Evolutionary conservation across 768 basidiomycete species (phyloP).

Genomic region (Termitomyces sp.): DNA sequence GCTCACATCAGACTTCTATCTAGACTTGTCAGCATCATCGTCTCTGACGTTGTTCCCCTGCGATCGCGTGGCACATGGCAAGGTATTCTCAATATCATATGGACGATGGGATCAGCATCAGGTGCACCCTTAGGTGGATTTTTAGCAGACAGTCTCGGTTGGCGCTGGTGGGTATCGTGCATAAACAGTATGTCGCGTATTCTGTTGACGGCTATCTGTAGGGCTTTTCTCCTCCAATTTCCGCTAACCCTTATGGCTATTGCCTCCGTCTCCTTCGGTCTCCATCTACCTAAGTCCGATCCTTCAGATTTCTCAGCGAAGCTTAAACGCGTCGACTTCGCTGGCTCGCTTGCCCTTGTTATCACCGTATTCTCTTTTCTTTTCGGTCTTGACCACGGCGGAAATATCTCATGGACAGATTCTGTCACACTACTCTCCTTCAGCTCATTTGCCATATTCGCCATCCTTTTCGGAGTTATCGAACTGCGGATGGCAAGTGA

Average conservation of each 20-base stretch:
- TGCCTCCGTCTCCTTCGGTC: constrained; percentile 42
- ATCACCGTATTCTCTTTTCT: constrained; percentile 52
- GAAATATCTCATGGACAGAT: constrained; percentile 43
- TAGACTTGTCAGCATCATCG: constrained; percentile 57
- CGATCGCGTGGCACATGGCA: constrained; percentile 66
- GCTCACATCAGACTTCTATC: constrained; percentile 14
- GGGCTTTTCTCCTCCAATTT: constrained; percentile 58
- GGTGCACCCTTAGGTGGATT: constrained; percentile 64
- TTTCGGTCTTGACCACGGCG: constrained; percentile 49
- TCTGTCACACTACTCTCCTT: constrained; percentile 30
- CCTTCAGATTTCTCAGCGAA: constrained; percentile 40
- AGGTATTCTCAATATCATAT: constrained; percentile 59
- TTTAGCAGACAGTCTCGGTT: constrained; percentile 57
- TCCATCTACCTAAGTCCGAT: constrained; percentile 44
- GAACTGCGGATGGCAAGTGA: constrained; percentile 49
- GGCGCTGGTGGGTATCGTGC: constrained; percentile 46
- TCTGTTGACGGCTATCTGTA: constrained; percentile 9
- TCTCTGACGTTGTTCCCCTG: constrained; percentile 61
- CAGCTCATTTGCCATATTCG: constrained; percentile 24
- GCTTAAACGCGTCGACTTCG: constrained; percentile 57
- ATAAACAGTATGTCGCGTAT: not conserved
- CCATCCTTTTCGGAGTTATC: constrained; percentile 34
- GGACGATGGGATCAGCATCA: constrained; percentile 46
- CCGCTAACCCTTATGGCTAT: constrained; percentile 52
- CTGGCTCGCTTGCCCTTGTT: constrained; percentile 51